A percentile compares a stretch with the other conserved stretches of the same genome.
Evolutionary conservation across 176 grass and related monocot genomes (phyloP).

Genomic region (Lolium perenne): DNA sequence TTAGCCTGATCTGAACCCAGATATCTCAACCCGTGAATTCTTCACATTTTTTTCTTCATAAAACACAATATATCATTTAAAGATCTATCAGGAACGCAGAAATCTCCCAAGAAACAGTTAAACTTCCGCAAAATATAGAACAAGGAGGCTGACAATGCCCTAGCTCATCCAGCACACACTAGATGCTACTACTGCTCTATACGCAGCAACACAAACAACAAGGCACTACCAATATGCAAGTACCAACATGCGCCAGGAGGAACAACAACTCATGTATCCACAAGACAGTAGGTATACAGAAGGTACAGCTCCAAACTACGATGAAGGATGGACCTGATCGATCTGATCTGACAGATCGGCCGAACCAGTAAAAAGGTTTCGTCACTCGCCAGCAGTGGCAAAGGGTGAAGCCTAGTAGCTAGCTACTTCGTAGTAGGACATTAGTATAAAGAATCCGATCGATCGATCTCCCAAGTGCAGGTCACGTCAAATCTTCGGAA

Average conservation of each 20-base stretch:
- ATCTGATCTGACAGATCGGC: conserved; percentile 46
- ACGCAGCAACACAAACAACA: conserved; percentile 31
- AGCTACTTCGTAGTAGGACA: not conserved
- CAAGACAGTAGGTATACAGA: conserved; percentile 44
- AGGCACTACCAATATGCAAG: conserved; percentile 18
- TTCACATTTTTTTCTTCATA: no score
- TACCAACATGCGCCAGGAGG: not conserved
- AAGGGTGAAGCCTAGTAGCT: not conserved
- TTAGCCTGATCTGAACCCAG: no score
- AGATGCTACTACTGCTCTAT: not conserved
- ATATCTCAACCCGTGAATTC: no score
- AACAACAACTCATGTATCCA: conserved; percentile 34
- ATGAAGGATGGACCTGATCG: conserved; percentile 27
- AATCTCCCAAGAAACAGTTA: not conserved
- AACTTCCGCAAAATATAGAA: not conserved
- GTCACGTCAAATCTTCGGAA: conserved; percentile 45
- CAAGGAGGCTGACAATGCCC: not conserved
- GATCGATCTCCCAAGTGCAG: conserved; percentile 38
- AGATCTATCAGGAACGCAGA: not conserved
- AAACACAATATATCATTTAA: no score
- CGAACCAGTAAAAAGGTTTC: conserved; percentile 24
- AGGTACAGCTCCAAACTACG: conserved; percentile 52
- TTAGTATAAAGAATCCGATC: conserved; percentile 32
- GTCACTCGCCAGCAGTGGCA: not conserved
- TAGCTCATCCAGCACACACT: not conserved